A percentile compares a stretch with the other conserved stretches of the same genome.
phyloP scores from a whole-genome alignment of 2,329 filamentous ascomycete genomes.

The Ciborinia camelliae region DNA sequence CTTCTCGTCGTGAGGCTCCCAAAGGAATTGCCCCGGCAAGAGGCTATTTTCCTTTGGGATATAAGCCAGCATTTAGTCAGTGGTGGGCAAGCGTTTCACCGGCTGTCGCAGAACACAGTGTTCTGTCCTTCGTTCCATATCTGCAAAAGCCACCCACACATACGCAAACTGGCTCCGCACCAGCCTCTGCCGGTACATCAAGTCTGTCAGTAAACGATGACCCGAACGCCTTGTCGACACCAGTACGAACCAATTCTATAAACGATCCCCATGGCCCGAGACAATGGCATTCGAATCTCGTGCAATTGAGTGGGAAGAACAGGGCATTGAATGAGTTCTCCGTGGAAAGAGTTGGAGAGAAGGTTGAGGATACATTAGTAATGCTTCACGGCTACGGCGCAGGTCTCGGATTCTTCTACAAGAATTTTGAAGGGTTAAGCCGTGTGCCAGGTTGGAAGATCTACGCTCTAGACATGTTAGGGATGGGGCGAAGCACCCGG shows the following conservation, averaged over 20 bases:
- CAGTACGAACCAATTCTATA: constrained; percentile 46
- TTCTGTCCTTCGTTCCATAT: constrained; percentile 82
- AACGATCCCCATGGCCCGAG: constrained; percentile 81
- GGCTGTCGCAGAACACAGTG: constrained; percentile 78
- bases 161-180: constrained; percentile 53
- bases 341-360: constrained; percentile 76
- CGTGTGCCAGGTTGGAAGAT: constrained; percentile 78
- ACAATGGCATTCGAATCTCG: constrained; percentile 81
- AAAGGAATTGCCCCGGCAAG: constrained; percentile 33
- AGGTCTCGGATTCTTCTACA: constrained; percentile 95
- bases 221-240: constrained; percentile 41
- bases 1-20: constrained; percentile 46
- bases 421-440: constrained; percentile 88
- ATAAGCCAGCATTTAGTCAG: constrained; percentile 87
- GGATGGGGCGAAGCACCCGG: constrained; percentile 85
- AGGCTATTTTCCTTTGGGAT: constrained; percentile 76
- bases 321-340: constrained; percentile 90
- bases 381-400: constrained; percentile 97
- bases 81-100: constrained; percentile 92
- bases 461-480: constrained; percentile 90
- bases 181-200: constrained; percentile 43
- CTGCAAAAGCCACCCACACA: constrained; percentile 63
- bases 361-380: constrained; percentile 80
- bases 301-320: constrained; percentile 79
- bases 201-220: constrained; percentile 38